Evolutionary conservation across 2,329 filamentous ascomycete genomes (phyloP).

Genomic region (Penicillium oxalicum): DNA sequence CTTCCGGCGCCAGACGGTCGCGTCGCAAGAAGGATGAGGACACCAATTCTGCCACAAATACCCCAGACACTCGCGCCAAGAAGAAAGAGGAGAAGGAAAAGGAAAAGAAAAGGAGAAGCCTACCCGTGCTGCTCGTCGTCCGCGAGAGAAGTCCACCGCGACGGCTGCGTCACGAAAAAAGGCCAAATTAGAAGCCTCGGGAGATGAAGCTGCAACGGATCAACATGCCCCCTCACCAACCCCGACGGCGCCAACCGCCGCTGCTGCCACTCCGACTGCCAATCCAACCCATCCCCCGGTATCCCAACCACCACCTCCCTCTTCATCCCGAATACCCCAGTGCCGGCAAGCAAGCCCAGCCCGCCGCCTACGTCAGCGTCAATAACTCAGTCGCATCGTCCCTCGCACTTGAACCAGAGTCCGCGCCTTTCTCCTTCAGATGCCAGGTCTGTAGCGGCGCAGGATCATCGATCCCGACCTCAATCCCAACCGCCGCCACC

Average conservation of each 20-base stretch:
- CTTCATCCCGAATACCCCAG: conserved; percentile 9
- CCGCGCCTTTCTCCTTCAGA: conserved; percentile 47
- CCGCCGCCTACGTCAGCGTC: conserved; percentile 7
- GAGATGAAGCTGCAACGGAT: conserved; percentile 12
- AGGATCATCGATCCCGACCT: conserved; percentile 38
- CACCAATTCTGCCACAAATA: conserved; percentile 19
- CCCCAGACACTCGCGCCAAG: conserved; percentile 23
- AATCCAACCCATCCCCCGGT: conserved; percentile 6
- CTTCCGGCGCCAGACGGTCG: conserved; percentile 29
- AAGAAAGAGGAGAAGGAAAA: conserved; percentile 25
- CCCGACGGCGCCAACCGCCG: conserved; percentile 5
- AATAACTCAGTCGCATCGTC: conserved; percentile 5
- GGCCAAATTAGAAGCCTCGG: conserved; percentile 35
- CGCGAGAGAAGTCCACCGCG: conserved; percentile 32
- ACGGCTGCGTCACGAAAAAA: conserved; percentile 43
- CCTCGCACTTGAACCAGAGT: conserved; percentile 16
- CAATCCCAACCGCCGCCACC: conserved; percentile 43
- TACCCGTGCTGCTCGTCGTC: conserved; percentile 27
- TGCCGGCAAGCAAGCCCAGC: conserved; percentile 11
- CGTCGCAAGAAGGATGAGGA: conserved; percentile 40
- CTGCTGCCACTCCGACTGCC: conserved; percentile 8
- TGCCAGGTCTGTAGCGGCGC: conserved; percentile 12
- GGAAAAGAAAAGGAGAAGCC: conserved; percentile 19
- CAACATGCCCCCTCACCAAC: not conserved
- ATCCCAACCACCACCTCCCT: conserved; percentile 4